phyloP scores from a whole-genome alignment of 139 green algal species.

The Volvox africanus region DNA sequence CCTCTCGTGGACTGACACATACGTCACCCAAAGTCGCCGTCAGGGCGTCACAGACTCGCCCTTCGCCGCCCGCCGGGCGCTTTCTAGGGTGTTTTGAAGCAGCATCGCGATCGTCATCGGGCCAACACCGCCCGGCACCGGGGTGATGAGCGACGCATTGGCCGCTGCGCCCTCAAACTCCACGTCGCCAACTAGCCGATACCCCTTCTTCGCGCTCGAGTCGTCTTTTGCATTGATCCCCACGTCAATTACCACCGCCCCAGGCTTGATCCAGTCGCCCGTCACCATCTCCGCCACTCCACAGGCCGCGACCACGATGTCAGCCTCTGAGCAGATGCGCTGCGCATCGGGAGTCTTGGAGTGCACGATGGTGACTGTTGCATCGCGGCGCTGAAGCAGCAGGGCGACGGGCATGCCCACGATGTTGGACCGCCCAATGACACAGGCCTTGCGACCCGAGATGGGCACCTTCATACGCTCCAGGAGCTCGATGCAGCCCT shows the following conservation, averaged over 20 bases:
- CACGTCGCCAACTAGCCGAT: constrained; percentile 93
- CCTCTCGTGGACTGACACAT: no score
- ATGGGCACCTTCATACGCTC: constrained; percentile 76
- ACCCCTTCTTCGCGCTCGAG: constrained; percentile 69
- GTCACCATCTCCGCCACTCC: constrained; percentile 86
- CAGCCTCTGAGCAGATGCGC: constrained; percentile 77
- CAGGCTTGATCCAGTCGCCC: constrained; percentile 95
- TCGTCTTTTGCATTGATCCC: constrained; percentile 95
- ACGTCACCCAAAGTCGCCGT: neutral
- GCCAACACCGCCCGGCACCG: constrained; percentile 97
- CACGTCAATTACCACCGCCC: constrained; percentile 95
- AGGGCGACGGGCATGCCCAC: constrained; percentile 92
- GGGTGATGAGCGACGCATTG: constrained; percentile 88
- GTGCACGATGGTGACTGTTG: constrained; percentile 87
- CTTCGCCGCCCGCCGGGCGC: constrained; percentile 50
- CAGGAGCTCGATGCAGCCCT: constrained; percentile 96
- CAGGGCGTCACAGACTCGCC: constrained; percentile 1
- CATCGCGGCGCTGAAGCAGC: constrained; percentile 79
- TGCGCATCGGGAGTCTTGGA: constrained; percentile 65
- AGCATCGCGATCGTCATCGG: constrained; percentile 94
- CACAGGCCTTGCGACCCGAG: constrained; percentile 81
- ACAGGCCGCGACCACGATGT: constrained; percentile 94
- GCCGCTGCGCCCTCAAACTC: constrained; percentile 71
- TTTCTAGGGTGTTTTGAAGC: constrained; percentile 71
- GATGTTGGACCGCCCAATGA: constrained; percentile 95